Conservation (phyloP, 2,329 filamentous ascomycete genomes). For the Colletotrichum kahawae region DNA sequence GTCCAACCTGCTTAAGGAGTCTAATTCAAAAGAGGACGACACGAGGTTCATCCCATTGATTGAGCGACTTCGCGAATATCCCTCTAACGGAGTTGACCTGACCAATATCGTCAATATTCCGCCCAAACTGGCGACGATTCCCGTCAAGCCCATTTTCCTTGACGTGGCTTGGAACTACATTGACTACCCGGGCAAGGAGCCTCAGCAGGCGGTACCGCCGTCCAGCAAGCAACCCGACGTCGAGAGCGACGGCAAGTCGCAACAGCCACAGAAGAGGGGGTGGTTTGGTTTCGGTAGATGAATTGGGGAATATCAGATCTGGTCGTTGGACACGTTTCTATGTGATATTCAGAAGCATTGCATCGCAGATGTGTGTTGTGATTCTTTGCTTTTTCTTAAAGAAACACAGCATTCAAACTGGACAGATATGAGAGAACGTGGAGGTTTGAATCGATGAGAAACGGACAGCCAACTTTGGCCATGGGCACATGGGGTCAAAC, state of each 20-base stretch:
- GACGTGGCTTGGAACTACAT: conserved; percentile 99
- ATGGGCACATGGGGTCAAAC: neutral
- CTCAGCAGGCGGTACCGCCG: conserved; percentile 29
- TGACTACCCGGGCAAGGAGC: conserved; percentile 75
- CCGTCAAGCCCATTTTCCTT: conserved; percentile 93
- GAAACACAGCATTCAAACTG: neutral
- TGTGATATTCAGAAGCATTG: neutral
- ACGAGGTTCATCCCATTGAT: conserved; percentile 65
- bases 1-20: conserved; percentile 62
- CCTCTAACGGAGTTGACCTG: conserved; percentile 72
- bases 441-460: neutral
- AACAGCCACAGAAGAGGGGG: conserved; percentile 67
- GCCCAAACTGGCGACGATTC: conserved; percentile 80
- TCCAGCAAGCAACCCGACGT: conserved; percentile 6
- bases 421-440: neutral
- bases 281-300: conserved; percentile 78
- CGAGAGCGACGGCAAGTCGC: conserved; percentile 30
- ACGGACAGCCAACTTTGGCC: neutral
- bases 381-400: neutral
- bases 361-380: neutral
- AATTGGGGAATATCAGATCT: conserved; percentile 2
- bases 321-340: neutral
- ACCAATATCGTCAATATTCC: conserved; percentile 86
- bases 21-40: conserved; percentile 46
- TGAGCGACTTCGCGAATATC: conserved; percentile 78